Base-by-base conservation (phyloP, 345 rosid species). In the Aquilaria malaccensis region DNA sequence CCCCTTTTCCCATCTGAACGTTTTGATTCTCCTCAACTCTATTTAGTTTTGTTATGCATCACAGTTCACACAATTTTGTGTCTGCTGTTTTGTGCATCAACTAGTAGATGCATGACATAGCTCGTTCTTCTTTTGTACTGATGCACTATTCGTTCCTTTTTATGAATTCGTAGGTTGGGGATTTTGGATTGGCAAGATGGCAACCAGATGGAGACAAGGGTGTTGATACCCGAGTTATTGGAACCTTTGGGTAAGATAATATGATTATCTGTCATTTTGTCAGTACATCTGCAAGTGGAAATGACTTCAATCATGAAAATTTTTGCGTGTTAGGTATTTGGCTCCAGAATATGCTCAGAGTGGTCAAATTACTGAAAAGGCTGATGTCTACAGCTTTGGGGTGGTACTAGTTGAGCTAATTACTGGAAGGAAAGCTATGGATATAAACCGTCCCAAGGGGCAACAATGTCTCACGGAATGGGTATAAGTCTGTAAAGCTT, bases 321-420 rank as follows among this genome's bases (percentile, higher is more conserved):
- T 61, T 61, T 52, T 58, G 67, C 33, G 43, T 62, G 51, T 1
- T 59, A 92, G 98, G 82, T 92, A 92, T 74, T 77, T 94, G 70
- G 91, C 99, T 52, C 99, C 99, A 22, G 99, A 94, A 67, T 94
- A 94, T 12, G 96, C 96, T 37, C 97, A 90, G 74, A 94, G 92
- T 48, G 97, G 99, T 59, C 97, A 90, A 67, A 94, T 94, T 45
- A 90, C 99, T 32, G 99, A 94, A 67, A 94, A 90, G 43, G 97
- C 99, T 64, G 99, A 90, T 74, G 97, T 90, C 52, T 94, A 88
- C 68, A 90, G 97, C 4, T 88, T 94, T 53, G 99, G 99, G 3
- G 95, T 90, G 51, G 96, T 94, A 60, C 73, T 94, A 74, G 87
- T 88, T 48, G 99, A 94, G 82, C 99, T 94, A 55, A 85, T 94